A percentile compares a stretch with the other conserved stretches of the same genome.
Conservation (phyloP, 371 early-diverging fungal species). For the Mucor plumbeus region DNA sequence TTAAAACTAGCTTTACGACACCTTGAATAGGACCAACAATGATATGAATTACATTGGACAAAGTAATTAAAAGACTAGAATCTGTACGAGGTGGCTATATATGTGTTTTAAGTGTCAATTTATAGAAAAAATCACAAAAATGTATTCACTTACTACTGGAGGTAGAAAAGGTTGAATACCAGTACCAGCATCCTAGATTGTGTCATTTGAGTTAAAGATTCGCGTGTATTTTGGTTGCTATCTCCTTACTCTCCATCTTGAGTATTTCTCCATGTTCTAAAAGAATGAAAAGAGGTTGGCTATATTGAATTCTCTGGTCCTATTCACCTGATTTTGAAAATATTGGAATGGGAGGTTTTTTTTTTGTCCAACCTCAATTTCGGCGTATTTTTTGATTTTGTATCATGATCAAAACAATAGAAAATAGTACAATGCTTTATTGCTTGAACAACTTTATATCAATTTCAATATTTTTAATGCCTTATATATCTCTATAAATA, state of each 20-base stretch:
- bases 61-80: slow-evolving; percentile 34
- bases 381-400: neutral
- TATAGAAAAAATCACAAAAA: too few relatives aligned
- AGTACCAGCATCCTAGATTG: slow-evolving; percentile 74
- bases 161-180: slow-evolving; percentile 91
- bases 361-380: neutral
- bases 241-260: slow-evolving; percentile 67
- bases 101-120: neutral
- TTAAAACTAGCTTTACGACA: slow-evolving; percentile 45
- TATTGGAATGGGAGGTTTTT: neutral
- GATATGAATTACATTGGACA: slow-evolving; percentile 41
- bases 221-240: neutral
- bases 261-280: slow-evolving; percentile 65
- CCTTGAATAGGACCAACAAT: slow-evolving; percentile 58
- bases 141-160: slow-evolving; percentile 61
- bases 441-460: too few relatives aligned
- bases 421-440: too few relatives aligned
- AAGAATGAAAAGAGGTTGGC: neutral
- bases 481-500: too few relatives aligned
- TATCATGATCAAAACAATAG: neutral
- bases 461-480: too few relatives aligned
- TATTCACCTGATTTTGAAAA: neutral
- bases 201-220: neutral
- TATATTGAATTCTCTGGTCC: neutral
- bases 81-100: slow-evolving; percentile 49